Percentiles rank a stretch among this genome's conserved stretches.
Conservation (phyloP, 106 monocot species). For the Alisma plantagoaquatica region DNA sequence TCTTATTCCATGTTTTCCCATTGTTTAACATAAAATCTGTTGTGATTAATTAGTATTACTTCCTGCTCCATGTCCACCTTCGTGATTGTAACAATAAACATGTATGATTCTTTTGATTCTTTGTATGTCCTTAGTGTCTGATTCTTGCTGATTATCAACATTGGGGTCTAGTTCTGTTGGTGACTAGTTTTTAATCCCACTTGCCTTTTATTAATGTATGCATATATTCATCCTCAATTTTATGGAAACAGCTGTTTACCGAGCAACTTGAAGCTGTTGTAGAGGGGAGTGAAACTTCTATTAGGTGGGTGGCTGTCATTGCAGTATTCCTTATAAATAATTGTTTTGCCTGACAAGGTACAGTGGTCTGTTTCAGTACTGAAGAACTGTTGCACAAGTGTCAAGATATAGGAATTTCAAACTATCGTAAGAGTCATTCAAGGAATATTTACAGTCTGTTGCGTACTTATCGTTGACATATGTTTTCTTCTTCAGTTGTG, state of each 20-base stretch:
- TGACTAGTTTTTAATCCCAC: too few species aligned
- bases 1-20: too few species aligned
- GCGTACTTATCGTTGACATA: not conserved
- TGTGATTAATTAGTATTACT: too few species aligned
- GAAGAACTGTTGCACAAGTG: conserved; percentile 69
- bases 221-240: too few species aligned
- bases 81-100: too few species aligned
- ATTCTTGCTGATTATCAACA: too few species aligned
- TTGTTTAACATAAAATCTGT: too few species aligned
- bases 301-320: conserved; percentile 39
- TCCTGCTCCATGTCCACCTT: too few species aligned
- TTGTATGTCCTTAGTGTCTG: too few species aligned
- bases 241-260: conserved; percentile 70
- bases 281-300: conserved; percentile 39
- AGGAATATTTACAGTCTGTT: not conserved
- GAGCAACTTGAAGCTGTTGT: conserved; percentile 66
- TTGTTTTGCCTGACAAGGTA: not conserved
- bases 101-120: too few species aligned
- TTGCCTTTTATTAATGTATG: too few species aligned
- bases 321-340: not conserved
- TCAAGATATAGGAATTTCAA: conserved; percentile 52
- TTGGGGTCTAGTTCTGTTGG: too few species aligned
- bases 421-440: conserved; percentile 48
- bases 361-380: conserved; percentile 26
- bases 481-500: conserved; percentile 37